These are phyloP conservation scores for Paulownia fortunei DNA, from an alignment of 257 asterid species.

Conservation along the genomic window DNA sequence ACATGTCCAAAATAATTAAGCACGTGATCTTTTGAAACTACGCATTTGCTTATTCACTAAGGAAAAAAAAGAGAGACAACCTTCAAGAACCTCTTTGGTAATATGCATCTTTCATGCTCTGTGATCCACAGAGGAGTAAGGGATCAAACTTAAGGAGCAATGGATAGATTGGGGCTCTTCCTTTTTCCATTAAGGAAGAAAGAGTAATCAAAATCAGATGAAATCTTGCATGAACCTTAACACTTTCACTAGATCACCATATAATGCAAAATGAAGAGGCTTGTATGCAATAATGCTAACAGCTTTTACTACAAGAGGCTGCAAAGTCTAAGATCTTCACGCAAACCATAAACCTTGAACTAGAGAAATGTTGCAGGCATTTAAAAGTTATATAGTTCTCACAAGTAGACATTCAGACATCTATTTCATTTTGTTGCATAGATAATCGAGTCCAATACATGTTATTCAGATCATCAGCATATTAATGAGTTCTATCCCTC, in stretches of 20 bases:
- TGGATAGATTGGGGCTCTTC: neutral
- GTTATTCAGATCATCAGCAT: conserved; percentile 31
- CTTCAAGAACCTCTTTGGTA: neutral
- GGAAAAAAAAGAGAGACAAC: neutral
- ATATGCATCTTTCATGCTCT: neutral
- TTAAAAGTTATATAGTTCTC: too few relatives aligned
- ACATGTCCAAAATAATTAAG: neutral
- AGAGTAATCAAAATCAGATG: neutral
- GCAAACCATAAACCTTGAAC: conserved; percentile 12
- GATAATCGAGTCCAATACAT: conserved; percentile 25
- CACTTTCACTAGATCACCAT: conserved; percentile 19
- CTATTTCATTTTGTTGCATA: conserved; percentile 21
- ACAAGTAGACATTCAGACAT: conserved; percentile 9
- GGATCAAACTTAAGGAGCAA: neutral
- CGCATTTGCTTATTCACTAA: conserved; percentile 13
- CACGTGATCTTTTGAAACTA: conserved; percentile 5
- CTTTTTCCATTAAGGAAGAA: neutral
- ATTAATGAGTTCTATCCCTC: neutral
- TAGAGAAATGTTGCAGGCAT: conserved; percentile 8
- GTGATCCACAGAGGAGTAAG: neutral
- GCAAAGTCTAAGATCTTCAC: conserved; percentile 12
- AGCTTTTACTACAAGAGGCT: conserved; percentile 7
- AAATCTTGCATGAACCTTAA: conserved; percentile 9
- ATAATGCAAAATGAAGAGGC: conserved; percentile 8
- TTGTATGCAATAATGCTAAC: conserved; percentile 6